These are phyloP conservation scores for Suillus fuscotomentosus DNA, from an alignment of 768 basidiomycete species.

Conservation along the genomic window DNA sequence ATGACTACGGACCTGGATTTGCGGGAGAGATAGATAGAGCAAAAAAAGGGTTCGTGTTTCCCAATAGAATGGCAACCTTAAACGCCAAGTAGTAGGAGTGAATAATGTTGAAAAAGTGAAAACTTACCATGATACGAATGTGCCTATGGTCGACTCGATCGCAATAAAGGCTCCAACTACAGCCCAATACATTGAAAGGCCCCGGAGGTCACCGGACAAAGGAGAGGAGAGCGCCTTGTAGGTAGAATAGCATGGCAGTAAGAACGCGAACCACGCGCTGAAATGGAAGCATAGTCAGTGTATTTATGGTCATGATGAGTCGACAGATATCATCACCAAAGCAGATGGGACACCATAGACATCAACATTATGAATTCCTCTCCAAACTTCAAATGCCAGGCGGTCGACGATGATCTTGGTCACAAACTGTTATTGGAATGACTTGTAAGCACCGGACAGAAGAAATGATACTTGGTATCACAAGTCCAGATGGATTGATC, in stretches of 20 bases:
- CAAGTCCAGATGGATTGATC: background rate
- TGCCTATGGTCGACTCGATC: conserved; percentile 61
- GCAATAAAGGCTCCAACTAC: conserved; percentile 60
- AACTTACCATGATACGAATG: conserved; percentile 63
- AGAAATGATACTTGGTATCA: background rate
- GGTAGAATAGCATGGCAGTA: conserved; percentile 61
- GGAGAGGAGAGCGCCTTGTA: conserved; percentile 65
- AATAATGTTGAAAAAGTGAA: conserved; percentile 5
- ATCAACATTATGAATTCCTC: conserved; percentile 40
- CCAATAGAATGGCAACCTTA: conserved; percentile 77
- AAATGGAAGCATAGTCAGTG: background rate
- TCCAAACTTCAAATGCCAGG: background rate
- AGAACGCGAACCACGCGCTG: conserved; percentile 73
- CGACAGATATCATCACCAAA: conserved; percentile 37
- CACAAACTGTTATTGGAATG: background rate
- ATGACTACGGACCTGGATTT: conserved; percentile 52
- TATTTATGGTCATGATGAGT: background rate
- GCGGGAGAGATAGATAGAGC: conserved; percentile 66
- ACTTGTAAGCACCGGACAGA: background rate
- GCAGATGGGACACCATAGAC: conserved; percentile 46
- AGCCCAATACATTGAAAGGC: conserved; percentile 63
- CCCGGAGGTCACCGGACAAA: conserved; percentile 50
- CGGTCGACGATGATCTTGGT: background rate
- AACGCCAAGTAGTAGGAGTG: conserved; percentile 16
- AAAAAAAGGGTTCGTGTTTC: conserved; percentile 68